Evolutionary conservation across 1,284 basidiomycete genomes (phyloP), one percentile per base, ranked within the genome.

Genomic region (Cryptococcus floricola): DNA sequence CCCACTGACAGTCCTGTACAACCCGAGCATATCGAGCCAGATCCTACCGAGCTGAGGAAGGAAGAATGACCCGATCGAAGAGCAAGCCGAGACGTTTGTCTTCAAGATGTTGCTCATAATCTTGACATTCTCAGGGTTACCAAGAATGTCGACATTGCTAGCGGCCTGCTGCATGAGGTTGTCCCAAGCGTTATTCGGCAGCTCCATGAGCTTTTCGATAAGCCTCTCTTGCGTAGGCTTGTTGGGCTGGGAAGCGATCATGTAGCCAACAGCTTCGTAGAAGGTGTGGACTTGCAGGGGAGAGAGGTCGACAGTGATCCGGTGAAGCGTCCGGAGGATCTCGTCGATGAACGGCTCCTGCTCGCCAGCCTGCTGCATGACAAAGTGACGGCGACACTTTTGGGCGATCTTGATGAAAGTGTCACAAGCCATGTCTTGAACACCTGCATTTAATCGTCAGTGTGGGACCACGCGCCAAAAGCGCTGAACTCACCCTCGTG

Each of bases 391-490:
- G 48, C 94, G 84, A 75, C 96, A 98, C 79, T 98, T 98, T 76
- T 98, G 95, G 19, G 96, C 93, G 68, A 99, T 99, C 80, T 98
- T 99, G 82, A 98, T 98, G 79, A 98, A 99, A 0, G 96, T 99
- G 77, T 99, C 96, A 77, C 96, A 99, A 48, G 96, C 96, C 96
- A 99, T 99, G 78, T 99, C 96, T 78, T 99, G 96, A 12, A 99
- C 96, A 81, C 90, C 89, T 89, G 60, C n/a, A 49, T 39, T 34
- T 31, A 57, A 53, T 31, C 18, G 27, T 43, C n/a, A 46, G 44
- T 27, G 18, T 38, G 6, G 27, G 25, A 8, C 16, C 25, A 10
- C 14, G 4, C 10, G 45, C 48, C 48, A 57, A 43, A 52, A 25
- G 25, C 8, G 34, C 14, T 19, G 2, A 37, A 66, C 76, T 54